Base-by-base conservation (phyloP, 208 protist genomes). In the Trypanosoma grayi region DNA sequence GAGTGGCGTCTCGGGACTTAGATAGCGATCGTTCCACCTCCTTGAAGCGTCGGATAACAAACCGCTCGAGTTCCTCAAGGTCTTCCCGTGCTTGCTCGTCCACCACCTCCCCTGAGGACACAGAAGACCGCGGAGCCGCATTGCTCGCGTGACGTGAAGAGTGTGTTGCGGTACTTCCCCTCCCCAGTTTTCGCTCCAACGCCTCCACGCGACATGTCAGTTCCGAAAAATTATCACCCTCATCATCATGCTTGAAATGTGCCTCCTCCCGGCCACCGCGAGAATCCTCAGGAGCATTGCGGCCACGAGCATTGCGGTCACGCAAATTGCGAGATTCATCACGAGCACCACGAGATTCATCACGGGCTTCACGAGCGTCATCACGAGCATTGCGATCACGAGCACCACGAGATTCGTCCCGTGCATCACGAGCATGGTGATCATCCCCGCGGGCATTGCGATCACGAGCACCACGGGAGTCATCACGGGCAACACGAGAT, bases 51-150 rank as follows among this genome's bases (percentile, higher is more conserved):
- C 66, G 72, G 65, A 67, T 74, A 11, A 93, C 81, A 66, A 85
- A 85, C 16, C 87, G 74, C 57, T 71, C 81, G 0, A 93, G 77
- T 50, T 88, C 77, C 57, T 87, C 86, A 52, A 93, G 75, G n/a
- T 83, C 71, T 9, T 73, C 66, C 14, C 86, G 77, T 16, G 86
- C 86, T 64, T 84, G 66, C 30, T 51, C 60, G 46, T 93, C 86
- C 31, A 90, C 66, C 9, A 69, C 14, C 16, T 54, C 63, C 6
- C 13, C 37, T 27, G 47, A 58, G 41, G 13, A 40, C 11, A 44
- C 55, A 43, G 66, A 24, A 28, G 48, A 40, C 2, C 20, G 31
- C 28, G 4, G n/a, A 25, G 14, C n/a, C 2, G 27, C 28, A 60
- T 11, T n/a, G 45, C 3, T 27, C 34, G 34, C 34, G 25, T 27